Base-by-base conservation (phyloP, 73 alveolate species). In the Blepharisma japonicum region DNA sequence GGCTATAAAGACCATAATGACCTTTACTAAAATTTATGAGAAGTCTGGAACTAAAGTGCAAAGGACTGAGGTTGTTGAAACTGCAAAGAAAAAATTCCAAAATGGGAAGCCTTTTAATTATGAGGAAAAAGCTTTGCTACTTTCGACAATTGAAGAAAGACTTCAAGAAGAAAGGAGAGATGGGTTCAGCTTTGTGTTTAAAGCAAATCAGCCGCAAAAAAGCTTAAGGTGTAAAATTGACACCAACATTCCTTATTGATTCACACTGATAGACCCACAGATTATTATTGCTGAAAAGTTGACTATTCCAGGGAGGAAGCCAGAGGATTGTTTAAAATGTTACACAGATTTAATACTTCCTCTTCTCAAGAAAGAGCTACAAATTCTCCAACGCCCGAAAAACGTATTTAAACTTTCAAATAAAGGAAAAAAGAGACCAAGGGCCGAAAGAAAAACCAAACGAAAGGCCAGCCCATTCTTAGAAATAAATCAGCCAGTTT, bases 91-190 rank as follows among this genome's bases (percentile, higher is more conserved):
- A 20, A 11, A 53, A 53, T 14, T 14, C 23, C n/a, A 53, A 14
- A 53, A 20, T 53, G 67, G 23, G 23, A 61, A 39, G 23, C 74
- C 74, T 20, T 61, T 61, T 61, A 61, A 25, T 25, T 61, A 25
- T 61, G 74, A 61, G 11, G 74, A 61, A 25, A 14, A 25, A 61
- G 14, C 46, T 25, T 14, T 14, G 46, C 23, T 61, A 25, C 14
- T 61, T 61, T 8, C 14, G 11, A 39, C 23, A 8, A 11, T 61
- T 20, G 74, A 61, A 61, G 18, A 61, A 8, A 39, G 23, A 25
- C 14, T 61, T 61, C 18, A 61, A 61, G 23, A 61, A 5, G 23
- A 14, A 11, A 11, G 4, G 21, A 51, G 4, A 51, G 21, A 11
- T 11, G 21, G 21, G n/a, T 51, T 51, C 66, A 18, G 21, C n/a